Conservation (phyloP, 164 flowering plant species). For the Sedum album region DNA sequence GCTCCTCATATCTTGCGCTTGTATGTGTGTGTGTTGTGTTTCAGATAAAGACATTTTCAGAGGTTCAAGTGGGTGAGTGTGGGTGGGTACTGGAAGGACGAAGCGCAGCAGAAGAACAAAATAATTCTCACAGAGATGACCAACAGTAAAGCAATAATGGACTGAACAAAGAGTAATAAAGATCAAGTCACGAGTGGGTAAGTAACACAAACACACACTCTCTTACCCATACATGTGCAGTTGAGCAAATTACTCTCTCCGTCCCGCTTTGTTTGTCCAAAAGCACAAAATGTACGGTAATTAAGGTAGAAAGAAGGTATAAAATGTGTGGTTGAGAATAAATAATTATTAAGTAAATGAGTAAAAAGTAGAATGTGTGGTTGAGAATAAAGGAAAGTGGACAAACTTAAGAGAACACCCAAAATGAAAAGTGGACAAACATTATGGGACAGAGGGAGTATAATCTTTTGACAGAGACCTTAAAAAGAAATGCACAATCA, state of each 20-base stretch:
- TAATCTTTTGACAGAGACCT: not conserved
- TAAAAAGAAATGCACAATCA: not conserved
- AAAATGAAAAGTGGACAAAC: too few relatives aligned
- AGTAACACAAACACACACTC: not conserved
- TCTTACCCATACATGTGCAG: not conserved
- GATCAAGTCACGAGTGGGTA: not conserved
- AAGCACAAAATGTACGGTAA: too few relatives aligned
- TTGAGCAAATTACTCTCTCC: too few relatives aligned
- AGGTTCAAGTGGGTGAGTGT: not conserved
- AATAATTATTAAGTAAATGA: too few relatives aligned
- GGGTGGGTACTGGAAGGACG: not conserved
- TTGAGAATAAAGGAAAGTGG: too few relatives aligned
- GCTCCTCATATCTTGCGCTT: not conserved
- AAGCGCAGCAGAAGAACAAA: not conserved
- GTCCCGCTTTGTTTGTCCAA: too few relatives aligned
- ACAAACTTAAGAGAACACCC: too few relatives aligned
- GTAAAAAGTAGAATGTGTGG: too few relatives aligned
- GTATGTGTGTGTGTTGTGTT: not conserved
- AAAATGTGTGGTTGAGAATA: too few relatives aligned
- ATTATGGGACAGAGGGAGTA: too few relatives aligned
- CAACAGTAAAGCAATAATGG: not conserved
- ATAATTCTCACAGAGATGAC: not conserved
- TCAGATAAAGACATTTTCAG: not conserved
- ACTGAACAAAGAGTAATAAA: conserved; percentile 1
- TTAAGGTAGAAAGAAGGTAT: too few relatives aligned